Evolutionary conservation across 768 basidiomycete species (phyloP).

Genomic region (Termitomyces sp.): DNA sequence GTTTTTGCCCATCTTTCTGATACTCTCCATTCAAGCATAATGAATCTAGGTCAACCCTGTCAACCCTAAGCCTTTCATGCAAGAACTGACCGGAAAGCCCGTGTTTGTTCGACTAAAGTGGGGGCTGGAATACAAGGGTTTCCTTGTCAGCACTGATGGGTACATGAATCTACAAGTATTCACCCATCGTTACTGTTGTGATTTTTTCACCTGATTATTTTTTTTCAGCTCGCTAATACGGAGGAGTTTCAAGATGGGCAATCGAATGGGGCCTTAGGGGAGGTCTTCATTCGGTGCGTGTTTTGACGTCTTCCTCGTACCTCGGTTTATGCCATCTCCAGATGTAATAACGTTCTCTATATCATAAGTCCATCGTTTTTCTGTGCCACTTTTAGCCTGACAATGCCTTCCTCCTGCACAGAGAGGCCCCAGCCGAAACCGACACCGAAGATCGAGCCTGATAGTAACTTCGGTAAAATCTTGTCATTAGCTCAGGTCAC

Average conservation of each 20-base stretch:
- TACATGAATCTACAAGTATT: slow-evolving; percentile 98
- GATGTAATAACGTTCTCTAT: slow-evolving; percentile 95
- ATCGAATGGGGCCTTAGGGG: slow-evolving; percentile 94
- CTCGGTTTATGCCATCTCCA: slow-evolving; percentile 23
- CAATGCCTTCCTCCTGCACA: slow-evolving; percentile 37
- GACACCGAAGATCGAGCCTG: slow-evolving; percentile 8
- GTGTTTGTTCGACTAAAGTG: slow-evolving; percentile 96
- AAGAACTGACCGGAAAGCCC: slow-evolving; percentile 96
- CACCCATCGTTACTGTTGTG: slow-evolving; percentile 1
- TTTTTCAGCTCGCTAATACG: slow-evolving; percentile 86
- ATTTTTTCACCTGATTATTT: background rate
- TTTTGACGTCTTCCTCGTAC: background rate
- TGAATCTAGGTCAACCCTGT: slow-evolving; percentile 72
- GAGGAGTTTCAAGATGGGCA: slow-evolving; percentile 97
- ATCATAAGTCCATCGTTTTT: slow-evolving; percentile 63
- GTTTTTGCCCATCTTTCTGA: slow-evolving; percentile 21
- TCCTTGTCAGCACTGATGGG: slow-evolving; percentile 96
- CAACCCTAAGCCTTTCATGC: slow-evolving; percentile 98
- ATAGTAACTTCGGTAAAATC: background rate
- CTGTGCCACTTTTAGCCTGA: slow-evolving; percentile 14
- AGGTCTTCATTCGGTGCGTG: slow-evolving; percentile 93
- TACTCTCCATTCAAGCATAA: background rate
- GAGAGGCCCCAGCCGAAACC: slow-evolving; percentile 62
- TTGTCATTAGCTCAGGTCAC: background rate
- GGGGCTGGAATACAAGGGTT: slow-evolving; percentile 99